phyloP scores from a whole-genome alignment of 257 asterid species.

The Solanum okadae region DNA sequence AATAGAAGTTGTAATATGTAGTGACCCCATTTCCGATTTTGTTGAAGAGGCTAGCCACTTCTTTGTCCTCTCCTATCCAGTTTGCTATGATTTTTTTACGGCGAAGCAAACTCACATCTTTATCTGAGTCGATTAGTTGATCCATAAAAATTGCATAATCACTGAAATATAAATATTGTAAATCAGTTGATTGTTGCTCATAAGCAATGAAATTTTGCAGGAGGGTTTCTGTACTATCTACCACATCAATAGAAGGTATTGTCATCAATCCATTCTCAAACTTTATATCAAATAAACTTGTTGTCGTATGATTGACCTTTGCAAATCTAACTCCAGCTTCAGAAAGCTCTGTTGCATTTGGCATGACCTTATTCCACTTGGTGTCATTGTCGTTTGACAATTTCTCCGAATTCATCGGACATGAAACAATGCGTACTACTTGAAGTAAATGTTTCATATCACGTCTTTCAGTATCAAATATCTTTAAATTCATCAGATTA shows the following conservation, averaged over 20 bases:
- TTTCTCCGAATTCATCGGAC: background rate
- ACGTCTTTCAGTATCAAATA: too few species aligned
- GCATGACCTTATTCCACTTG: background rate
- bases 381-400: accelerated
- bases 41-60: background rate
- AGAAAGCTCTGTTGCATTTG: background rate
- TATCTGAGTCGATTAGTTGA: conserved; percentile 1
- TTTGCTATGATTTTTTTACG: background rate
- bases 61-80: background rate
- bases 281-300: background rate
- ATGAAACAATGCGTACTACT: background rate
- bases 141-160: background rate
- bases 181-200: background rate
- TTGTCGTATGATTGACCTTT: background rate
- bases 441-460: background rate
- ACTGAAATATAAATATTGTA: background rate
- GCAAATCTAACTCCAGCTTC: conserved; percentile 10
- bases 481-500: too few species aligned
- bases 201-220: conserved; percentile 12
- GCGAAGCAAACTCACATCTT: conserved; percentile 1
- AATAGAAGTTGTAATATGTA: background rate
- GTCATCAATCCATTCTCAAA: background rate
- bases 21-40: background rate
- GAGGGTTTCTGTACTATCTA: conserved; percentile 3
- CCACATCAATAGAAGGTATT: background rate